Conservation (phyloP, 2,329 filamentous ascomycete species). For the Aspergillus sp. region DNA sequence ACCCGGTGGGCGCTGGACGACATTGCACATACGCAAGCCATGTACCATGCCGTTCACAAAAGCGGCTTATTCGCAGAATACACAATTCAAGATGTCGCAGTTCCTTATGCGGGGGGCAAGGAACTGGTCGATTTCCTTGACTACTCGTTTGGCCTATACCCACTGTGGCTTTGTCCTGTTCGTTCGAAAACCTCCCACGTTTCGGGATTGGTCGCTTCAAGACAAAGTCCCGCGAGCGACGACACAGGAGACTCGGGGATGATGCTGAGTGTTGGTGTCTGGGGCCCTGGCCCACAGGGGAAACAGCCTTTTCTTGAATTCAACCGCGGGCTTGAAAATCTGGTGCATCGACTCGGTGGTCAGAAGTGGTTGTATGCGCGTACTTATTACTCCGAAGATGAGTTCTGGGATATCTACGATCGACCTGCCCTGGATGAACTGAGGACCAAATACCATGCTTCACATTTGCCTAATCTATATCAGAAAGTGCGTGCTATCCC, state of each 20-base stretch:
- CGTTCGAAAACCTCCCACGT: slow-evolving; percentile 7
- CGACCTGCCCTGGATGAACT: background rate
- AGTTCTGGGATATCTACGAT: background rate
- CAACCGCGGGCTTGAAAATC: background rate
- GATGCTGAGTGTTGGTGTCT: background rate
- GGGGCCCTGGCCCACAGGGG: background rate
- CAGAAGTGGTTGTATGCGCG: background rate
- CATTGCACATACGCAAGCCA: slow-evolving; percentile 57
- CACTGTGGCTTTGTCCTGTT: slow-evolving; percentile 57
- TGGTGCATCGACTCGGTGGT: background rate
- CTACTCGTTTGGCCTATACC: slow-evolving; percentile 45
- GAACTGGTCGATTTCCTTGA: slow-evolving; percentile 53
- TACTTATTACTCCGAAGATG: background rate
- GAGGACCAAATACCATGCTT: background rate
- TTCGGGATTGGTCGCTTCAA: background rate
- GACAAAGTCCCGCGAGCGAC: background rate
- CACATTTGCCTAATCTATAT: background rate
- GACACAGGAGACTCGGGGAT: background rate
- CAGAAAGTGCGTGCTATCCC: background rate
- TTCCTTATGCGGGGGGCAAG: slow-evolving; percentile 50
- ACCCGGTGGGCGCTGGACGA: slow-evolving; percentile 57
- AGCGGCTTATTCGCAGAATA: slow-evolving; percentile 53
- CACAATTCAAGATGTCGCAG: slow-evolving; percentile 59
- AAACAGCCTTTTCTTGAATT: background rate
- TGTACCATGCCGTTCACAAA: slow-evolving; percentile 60